Conservation (phyloP, 2,329 filamentous ascomycete genomes). For the Ophiostoma quercus region DNA sequence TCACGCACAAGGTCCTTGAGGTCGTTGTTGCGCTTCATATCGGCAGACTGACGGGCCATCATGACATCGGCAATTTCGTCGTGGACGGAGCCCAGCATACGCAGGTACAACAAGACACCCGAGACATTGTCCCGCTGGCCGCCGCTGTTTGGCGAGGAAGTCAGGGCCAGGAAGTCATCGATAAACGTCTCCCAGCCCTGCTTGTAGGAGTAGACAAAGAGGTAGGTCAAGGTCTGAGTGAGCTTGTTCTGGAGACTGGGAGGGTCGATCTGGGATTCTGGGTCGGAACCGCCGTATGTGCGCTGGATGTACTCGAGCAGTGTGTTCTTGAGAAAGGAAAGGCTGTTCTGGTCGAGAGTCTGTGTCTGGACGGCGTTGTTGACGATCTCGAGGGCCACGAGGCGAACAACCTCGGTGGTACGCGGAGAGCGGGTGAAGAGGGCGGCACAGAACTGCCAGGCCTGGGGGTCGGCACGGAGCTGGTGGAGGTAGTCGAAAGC, state of each 20-base stretch:
- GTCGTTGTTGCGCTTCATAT: constrained; percentile 79
- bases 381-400: constrained; percentile 86
- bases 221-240: constrained; percentile 87
- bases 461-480: constrained; percentile 73
- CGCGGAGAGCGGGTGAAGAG: constrained; percentile 78
- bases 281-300: constrained; percentile 56
- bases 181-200: constrained; percentile 85
- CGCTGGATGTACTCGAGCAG: constrained; percentile 75
- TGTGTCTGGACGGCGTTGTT: constrained; percentile 85
- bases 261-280: constrained; percentile 57
- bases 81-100: constrained; percentile 82
- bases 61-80: constrained; percentile 96
- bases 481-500: constrained; percentile 77
- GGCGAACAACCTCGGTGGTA: constrained; percentile 75
- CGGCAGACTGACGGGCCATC: constrained; percentile 68
- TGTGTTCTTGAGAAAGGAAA: constrained; percentile 72
- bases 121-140: constrained; percentile 61
- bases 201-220: constrained; percentile 83
- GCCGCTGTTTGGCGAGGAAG: constrained; percentile 53
- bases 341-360: constrained; percentile 64
- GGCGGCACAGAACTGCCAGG: constrained; percentile 82
- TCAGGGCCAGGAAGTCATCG: constrained; percentile 78
- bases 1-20: constrained; percentile 86
- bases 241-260: constrained; percentile 89
- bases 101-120: constrained; percentile 81